A percentile compares a stretch with the other conserved stretches of the same genome.
Evolutionary conservation across 2,329 filamentous ascomycete species (phyloP).

Genomic region (Epichloe elymi): DNA sequence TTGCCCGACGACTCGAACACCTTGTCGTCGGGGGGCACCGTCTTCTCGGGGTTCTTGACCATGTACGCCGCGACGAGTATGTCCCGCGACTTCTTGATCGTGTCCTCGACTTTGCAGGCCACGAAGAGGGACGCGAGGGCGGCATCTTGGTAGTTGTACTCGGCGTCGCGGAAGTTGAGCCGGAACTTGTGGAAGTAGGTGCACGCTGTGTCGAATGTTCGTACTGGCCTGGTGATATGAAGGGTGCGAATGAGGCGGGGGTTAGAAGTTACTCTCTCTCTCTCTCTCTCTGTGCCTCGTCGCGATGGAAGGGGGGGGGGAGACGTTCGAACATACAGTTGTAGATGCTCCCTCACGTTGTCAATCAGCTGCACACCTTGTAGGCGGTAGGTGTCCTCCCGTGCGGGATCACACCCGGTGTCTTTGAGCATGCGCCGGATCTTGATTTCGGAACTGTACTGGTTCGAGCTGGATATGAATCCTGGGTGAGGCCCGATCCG

Average conservation of each 20-base stretch:
- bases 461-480: slow-evolving; percentile 37
- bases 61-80: slow-evolving; percentile 88
- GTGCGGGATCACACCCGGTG: slow-evolving; percentile 58
- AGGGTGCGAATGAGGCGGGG: not conserved
- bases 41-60: slow-evolving; percentile 57
- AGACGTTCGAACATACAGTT: slow-evolving; percentile 46
- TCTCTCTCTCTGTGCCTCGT: not conserved
- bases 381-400: slow-evolving; percentile 68
- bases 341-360: slow-evolving; percentile 63
- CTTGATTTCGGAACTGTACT: slow-evolving; percentile 72
- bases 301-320: too few species aligned
- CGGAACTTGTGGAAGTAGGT: slow-evolving; percentile 92
- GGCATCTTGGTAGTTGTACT: slow-evolving; percentile 78
- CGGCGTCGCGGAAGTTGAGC: slow-evolving; percentile 67
- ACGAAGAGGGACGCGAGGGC: slow-evolving; percentile 80
- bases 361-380: slow-evolving; percentile 87
- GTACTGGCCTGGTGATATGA: slow-evolving; percentile 50
- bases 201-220: slow-evolving; percentile 83
- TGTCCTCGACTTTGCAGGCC: slow-evolving; percentile 96
- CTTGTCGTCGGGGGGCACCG: slow-evolving; percentile 64
- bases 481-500: slow-evolving; percentile 31
- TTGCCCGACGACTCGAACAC: slow-evolving; percentile 73
- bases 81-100: slow-evolving; percentile 88
- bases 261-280: not conserved
- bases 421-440: slow-evolving; percentile 60